A percentile compares a stretch with the other conserved stretches of the same genome.
These are phyloP conservation scores for Mycena sp. DNA, from an alignment of 1,284 basidiomycete species.

Conservation along the genomic window DNA sequence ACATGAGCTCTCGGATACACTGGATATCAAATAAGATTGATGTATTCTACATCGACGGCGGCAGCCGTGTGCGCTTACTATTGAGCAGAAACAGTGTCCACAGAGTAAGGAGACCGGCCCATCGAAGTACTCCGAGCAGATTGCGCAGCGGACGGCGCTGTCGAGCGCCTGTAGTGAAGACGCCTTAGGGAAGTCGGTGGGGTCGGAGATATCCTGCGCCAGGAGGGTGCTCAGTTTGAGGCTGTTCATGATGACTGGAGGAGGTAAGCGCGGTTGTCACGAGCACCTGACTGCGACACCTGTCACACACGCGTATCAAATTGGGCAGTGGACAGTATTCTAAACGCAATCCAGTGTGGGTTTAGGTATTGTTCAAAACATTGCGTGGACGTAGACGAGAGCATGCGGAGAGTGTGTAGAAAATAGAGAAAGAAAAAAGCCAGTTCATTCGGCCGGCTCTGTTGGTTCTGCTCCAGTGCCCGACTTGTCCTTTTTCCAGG, in stretches of 20 bases:
- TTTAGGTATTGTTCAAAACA: too few species aligned
- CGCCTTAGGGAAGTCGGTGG: constrained; percentile 72
- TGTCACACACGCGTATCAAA: too few species aligned
- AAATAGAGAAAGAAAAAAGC: too few species aligned
- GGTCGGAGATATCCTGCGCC: constrained; percentile 61
- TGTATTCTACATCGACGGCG: not conserved
- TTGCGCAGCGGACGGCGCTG: constrained; percentile 69
- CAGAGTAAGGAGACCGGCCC: constrained; percentile 76
- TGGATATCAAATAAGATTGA: constrained; percentile 38
- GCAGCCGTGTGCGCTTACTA: constrained; percentile 54
- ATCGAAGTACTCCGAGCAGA: constrained; percentile 76
- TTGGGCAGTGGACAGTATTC: too few species aligned
- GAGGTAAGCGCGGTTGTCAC: too few species aligned
- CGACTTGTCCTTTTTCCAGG: constrained; percentile 61
- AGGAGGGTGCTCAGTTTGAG: constrained; percentile 27
- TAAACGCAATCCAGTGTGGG: too few species aligned
- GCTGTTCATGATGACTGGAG: constrained; percentile 16
- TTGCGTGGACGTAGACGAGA: too few species aligned
- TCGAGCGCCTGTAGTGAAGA: constrained; percentile 70
- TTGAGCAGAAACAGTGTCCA: constrained; percentile 81
- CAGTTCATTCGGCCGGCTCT: not conserved
- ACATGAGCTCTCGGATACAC: constrained; percentile 72
- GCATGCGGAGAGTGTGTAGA: too few species aligned
- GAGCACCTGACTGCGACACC: not conserved
- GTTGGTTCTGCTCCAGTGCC: constrained; percentile 8